Base-by-base conservation (phyloP, 805 yeast genomes). In the Starmera amethionina region DNA sequence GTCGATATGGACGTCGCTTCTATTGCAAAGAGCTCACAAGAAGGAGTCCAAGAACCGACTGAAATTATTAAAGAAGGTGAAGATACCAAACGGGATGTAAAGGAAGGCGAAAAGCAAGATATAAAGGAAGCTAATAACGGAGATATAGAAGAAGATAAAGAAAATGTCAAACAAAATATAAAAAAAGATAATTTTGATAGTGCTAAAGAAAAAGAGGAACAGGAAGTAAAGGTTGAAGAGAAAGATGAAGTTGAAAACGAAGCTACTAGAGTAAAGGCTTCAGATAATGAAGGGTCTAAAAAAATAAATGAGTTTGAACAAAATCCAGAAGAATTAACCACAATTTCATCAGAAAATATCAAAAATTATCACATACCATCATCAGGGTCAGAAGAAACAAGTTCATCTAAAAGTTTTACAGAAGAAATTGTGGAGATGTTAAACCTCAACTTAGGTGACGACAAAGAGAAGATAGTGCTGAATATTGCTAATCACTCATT, bases 1-100 rank as follows among this genome's bases (percentile, higher is more conserved):
- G 27, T 22, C 9, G 6, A 22, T 22, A 22, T 22, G 27, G 27
- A 7, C 5, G 7, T 8, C 5, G 6, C 7, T 7, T 8, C 27
- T 22, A 8, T 22, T 22, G 9, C 7, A 22, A 5, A 6, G 9
- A 22, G 9, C 9, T 6, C 9, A 8, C 7, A 22, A 4, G 9
- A 22, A 6, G 41, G 44, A 19, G 41, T 32, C 3, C 12, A 15
- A 29, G 32, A 25, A 8, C 36, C 30, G 12, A 36, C 35, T 25
- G 43, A 41, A 13, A 35, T 22, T 19, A 31, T n/a, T 10, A 30
- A 28, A 8, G 34, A 29, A 25, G 32, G 35, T 7, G 37, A 40
- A n/a, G 39, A 19, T 22, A 32, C 25, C 16, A 33, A 22, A 33
- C 19, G 8, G 22, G 13, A 12, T 22, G 14, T 15, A 13, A 33